Conservation (phyloP, 805 yeast species). For the Suhomyces prunicola region DNA sequence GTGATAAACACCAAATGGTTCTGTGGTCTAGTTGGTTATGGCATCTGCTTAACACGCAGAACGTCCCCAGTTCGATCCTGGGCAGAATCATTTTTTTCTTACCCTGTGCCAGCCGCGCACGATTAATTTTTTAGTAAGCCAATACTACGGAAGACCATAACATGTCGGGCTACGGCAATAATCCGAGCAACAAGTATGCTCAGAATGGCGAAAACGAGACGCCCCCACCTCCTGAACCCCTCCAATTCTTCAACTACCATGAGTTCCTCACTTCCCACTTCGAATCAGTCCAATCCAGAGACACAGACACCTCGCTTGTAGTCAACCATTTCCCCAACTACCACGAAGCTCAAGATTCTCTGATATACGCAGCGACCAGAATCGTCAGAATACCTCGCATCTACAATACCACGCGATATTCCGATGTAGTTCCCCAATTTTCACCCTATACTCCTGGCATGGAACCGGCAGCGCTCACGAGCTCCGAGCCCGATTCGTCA, state of each 20-base stretch:
- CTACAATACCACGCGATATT: constrained; percentile 27
- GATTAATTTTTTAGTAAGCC: neutral
- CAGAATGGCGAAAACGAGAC: neutral
- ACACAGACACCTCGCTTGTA: constrained; percentile 33
- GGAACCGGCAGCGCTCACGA: constrained; percentile 57
- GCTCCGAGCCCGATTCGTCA: neutral
- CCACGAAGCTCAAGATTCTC: constrained; percentile 34
- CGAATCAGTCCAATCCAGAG: constrained; percentile 12
- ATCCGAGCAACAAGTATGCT: constrained; percentile 19
- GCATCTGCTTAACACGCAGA: constrained; percentile 99
- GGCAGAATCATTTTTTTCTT: constrained; percentile 76
- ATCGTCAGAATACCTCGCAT: constrained; percentile 64
- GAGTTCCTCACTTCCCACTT: constrained; percentile 47
- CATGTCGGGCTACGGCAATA: constrained; percentile 11
- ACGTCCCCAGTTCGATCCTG: constrained; percentile 99
- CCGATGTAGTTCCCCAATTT: constrained; percentile 53
- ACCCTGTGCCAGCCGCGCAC: neutral
- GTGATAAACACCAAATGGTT: constrained; percentile 43
- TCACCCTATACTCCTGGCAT: constrained; percentile 53
- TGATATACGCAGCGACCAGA: constrained; percentile 39
- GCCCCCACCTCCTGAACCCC: neutral
- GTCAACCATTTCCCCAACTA: constrained; percentile 68
- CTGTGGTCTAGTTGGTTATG: constrained; percentile 99
- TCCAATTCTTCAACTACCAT: constrained; percentile 62
- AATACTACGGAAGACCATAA: neutral